Base-by-base conservation (phyloP, 352 stramenopile species). In the Phytophthora tentaculata region DNA sequence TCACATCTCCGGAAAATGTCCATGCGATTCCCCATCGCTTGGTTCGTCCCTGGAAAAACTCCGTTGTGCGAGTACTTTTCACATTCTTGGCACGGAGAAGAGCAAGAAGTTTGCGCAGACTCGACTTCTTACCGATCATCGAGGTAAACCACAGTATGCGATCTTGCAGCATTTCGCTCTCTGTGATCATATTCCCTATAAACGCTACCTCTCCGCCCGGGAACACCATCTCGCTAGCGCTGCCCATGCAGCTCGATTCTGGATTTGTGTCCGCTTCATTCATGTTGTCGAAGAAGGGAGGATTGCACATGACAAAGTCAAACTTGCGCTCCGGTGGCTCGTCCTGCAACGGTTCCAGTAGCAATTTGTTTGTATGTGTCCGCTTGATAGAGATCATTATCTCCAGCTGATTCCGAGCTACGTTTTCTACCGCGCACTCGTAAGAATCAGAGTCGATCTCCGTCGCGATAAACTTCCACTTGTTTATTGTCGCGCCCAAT, bases 271-370 rank as follows among this genome's bases (percentile, higher is more conserved):
- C 84, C 3, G 88, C 85, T 47, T 96, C 80, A 28, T 74, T 64
- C 58, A 90, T 87, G 29, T 83, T 71, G 51, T 97, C 82, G 52
- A 95, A 99, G 82, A 99, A 99, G 0, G 97, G 97, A 52, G 97
- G 97, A 71, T 99, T 99, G 44, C 96, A 98, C 92, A 99, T 98
- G 47, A 88, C 82, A 77, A 99, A 98, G 43, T 98, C 81, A 63
- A 98, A 82, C 13, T 73, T 74, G 13, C 64, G 37, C 12, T 61
- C 41, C 0, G 19, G 7, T 2, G 63, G 61, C 23, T 80, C 69
- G 5, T 76, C 61, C 17, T 69, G 50, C 28, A 93, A 55, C 3
- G 84, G 80, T 49, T 94, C 84, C 5, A 64, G 44, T 17, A 93
- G 45, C 24, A 94, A 52, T 0, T 74, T 64, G 20, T 73, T 67